phyloP scores from a whole-genome alignment of 1,139 yeast genomes.

The Magnusiomyces suaveolens region DNA sequence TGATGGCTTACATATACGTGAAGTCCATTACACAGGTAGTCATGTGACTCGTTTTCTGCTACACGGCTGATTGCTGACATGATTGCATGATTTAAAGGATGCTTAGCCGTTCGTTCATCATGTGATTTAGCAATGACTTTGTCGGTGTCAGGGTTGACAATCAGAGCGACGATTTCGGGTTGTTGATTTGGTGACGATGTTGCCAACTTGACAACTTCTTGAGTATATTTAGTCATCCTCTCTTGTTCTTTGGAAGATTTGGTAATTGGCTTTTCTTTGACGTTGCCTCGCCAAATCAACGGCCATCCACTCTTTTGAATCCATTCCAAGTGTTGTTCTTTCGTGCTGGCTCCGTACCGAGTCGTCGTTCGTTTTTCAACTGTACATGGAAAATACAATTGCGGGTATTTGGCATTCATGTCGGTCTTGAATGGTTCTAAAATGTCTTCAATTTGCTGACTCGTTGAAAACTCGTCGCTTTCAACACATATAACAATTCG shows the following conservation, averaged over 20 bases:
- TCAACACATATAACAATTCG: conserved; percentile 30
- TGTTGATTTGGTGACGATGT: conserved; percentile 26
- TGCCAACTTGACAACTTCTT: conserved; percentile 8
- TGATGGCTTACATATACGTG: conserved; percentile 87
- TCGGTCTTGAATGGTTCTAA: conserved; percentile 16
- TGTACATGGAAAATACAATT: conserved; percentile 21
- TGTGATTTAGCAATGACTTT: conserved; percentile 31
- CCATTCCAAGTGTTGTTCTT: conserved; percentile 58
- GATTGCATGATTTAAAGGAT: conserved; percentile 60
- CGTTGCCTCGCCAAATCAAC: conserved; percentile 86
- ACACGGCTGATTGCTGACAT: conserved; percentile 59
- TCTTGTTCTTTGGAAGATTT: conserved; percentile 16
- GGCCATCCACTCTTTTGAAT: conserved; percentile 64
- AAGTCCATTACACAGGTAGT: conserved; percentile 64
- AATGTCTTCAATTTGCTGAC: conserved; percentile 17
- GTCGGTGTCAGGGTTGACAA: conserved; percentile 41
- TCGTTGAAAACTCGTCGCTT: conserved; percentile 17
- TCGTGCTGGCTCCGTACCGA: conserved; percentile 47
- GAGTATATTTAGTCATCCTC: conserved; percentile 20
- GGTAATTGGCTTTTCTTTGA: conserved; percentile 59
- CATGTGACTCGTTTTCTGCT: conserved; percentile 16
- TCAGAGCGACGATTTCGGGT: conserved; percentile 20
- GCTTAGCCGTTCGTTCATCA: conserved; percentile 34
- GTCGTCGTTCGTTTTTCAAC: conserved; percentile 38
- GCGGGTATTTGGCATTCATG: conserved; percentile 17